phyloP scores from a whole-genome alignment of 73 alveolate genomes.

The Blepharisma japonicum region DNA sequence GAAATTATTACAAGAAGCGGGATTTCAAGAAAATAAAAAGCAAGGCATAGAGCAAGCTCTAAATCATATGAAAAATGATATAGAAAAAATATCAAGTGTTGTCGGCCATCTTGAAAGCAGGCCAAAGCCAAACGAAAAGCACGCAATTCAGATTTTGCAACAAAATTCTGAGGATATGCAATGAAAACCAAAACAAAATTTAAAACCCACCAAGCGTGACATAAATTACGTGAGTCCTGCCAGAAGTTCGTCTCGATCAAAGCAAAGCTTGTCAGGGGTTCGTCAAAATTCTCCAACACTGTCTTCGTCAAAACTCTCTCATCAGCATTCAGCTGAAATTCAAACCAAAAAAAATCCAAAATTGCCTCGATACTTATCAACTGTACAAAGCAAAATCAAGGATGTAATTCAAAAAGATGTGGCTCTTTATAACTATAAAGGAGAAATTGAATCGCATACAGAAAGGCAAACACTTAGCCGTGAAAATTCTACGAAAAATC shows the following conservation, averaged over 20 bases:
- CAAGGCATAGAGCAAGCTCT: background rate
- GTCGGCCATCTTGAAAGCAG: background rate
- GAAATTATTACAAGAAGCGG: background rate
- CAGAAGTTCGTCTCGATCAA: constrained; percentile 12
- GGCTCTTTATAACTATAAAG: background rate
- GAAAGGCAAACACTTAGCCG: background rate
- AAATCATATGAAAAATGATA: constrained; percentile 9
- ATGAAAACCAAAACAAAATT: background rate
- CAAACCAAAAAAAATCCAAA: background rate
- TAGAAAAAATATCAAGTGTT: constrained; percentile 9
- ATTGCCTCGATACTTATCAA: background rate
- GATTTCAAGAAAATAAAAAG: background rate
- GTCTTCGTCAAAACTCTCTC: background rate
- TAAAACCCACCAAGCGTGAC: constrained; percentile 15
- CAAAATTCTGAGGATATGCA: constrained; percentile 1
- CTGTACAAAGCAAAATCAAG: constrained; percentile 6
- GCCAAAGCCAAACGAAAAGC: constrained; percentile 5
- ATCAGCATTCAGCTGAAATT: background rate
- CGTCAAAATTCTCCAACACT: too few species aligned
- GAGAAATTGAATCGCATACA: background rate
- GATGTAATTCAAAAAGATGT: background rate
- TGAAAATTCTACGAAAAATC: too few species aligned
- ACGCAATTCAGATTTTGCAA: background rate
- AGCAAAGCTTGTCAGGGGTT: background rate
- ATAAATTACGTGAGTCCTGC: background rate